Conservation (phyloP, 306 rosid genomes). For the Psophocarpus tetragonolobus region DNA sequence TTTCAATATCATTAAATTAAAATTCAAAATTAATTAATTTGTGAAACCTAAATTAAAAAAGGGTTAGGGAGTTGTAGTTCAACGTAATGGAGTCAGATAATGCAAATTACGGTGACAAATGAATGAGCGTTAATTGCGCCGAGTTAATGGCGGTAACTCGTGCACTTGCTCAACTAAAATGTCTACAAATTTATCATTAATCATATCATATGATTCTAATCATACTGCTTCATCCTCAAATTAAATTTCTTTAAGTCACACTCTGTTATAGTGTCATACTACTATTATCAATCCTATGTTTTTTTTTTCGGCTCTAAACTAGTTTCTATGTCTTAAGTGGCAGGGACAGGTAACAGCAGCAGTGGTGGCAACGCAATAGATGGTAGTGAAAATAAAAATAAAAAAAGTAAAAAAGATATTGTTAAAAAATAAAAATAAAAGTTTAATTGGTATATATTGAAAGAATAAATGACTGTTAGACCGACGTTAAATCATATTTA, state of each 20-base stretch:
- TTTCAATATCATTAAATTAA: no score
- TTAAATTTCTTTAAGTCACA: neutral
- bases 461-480: no score
- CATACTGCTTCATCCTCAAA: neutral
- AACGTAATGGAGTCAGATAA: neutral
- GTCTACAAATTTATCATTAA: neutral
- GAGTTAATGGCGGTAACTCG: constrained; percentile 41
- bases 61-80: neutral
- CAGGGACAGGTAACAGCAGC: no score
- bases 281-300: neutral
- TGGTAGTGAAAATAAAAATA: no score
- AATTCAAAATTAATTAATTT: no score
- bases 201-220: neutral
- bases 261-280: neutral
- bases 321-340: neutral
- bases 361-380: no score
- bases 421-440: no score
- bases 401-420: no score
- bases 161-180: constrained; percentile 3
- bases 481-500: no score
- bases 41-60: no score
- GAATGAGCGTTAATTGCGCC: constrained; percentile 48
- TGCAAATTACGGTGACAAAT: neutral
- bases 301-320: neutral
- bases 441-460: no score